A percentile compares a stretch with the other conserved stretches of the same genome.
phyloP scores from a whole-genome alignment of 2,329 filamentous ascomycete species.

The Didymella glomerata region DNA sequence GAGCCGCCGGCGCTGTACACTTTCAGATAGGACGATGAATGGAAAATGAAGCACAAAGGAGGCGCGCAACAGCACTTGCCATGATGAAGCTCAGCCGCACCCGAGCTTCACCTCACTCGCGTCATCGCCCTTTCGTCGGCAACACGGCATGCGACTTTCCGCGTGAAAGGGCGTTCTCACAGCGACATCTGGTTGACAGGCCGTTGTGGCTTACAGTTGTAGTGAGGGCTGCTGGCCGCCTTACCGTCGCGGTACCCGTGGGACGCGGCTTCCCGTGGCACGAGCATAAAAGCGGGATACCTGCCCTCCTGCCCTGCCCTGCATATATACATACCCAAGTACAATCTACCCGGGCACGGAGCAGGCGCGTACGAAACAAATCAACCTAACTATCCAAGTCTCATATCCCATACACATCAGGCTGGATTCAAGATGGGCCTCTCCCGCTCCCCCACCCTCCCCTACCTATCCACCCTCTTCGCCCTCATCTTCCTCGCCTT shows the following conservation, averaged over 20 bases:
- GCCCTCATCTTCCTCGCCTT: constrained; percentile 47
- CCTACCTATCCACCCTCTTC: constrained; percentile 32
- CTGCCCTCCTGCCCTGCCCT: neutral
- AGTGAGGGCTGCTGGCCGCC: neutral
- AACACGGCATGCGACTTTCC: neutral
- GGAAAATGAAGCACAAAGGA: neutral
- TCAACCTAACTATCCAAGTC: no score
- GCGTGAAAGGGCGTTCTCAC: neutral
- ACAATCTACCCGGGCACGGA: no score
- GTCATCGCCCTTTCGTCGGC: constrained; percentile 5
- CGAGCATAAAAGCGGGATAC: constrained; percentile 6
- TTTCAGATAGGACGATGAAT: neutral
- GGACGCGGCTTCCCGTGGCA: neutral
- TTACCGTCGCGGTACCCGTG: neutral
- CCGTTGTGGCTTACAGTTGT: neutral
- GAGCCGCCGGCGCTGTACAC: neutral
- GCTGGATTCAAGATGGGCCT: neutral
- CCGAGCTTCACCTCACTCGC: neutral
- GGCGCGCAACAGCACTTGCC: neutral
- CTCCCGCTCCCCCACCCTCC: constrained; percentile 9
- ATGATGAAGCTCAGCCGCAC: neutral
- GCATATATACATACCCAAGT: no score
- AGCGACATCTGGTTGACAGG: neutral
- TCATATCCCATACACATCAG: no score
- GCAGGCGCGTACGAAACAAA: no score